Conservation (phyloP, 1,284 basidiomycete species). For the Puccinia hordei region DNA sequence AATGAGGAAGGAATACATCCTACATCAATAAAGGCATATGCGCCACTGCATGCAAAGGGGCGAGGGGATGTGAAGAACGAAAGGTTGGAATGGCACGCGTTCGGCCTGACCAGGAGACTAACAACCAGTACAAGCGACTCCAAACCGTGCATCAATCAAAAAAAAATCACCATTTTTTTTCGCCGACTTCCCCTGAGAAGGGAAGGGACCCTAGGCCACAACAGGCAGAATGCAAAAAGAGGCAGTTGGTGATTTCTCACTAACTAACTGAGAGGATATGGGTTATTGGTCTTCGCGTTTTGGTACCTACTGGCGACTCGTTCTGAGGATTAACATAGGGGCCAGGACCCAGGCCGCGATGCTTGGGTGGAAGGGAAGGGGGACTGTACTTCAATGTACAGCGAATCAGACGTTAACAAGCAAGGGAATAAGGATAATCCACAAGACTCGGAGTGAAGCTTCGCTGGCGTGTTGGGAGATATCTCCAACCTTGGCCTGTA, state of each 20-base stretch:
- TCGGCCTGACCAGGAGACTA: slow-evolving; percentile 22
- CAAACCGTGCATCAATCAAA: not conserved
- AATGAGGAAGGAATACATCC: not conserved
- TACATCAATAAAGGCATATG: slow-evolving; percentile 3
- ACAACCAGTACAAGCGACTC: not conserved
- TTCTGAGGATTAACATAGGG: slow-evolving; percentile 1
- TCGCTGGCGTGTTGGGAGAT: not conserved
- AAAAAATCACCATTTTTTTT: not conserved
- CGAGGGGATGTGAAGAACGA: slow-evolving; percentile 18
- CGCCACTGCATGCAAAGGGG: slow-evolving; percentile 15
- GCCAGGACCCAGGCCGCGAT: not conserved
- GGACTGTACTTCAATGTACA: not conserved
- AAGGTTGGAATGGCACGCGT: slow-evolving; percentile 16
- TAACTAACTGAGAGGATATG: not conserved
- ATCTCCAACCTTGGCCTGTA: not conserved
- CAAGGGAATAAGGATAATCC: slow-evolving; percentile 6
- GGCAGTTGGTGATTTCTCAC: not conserved
- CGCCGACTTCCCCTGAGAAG: slow-evolving; percentile 6
- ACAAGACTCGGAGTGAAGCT: slow-evolving; percentile 8
- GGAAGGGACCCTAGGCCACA: slow-evolving; percentile 13
- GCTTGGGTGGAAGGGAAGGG: not conserved
- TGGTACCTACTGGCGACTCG: not conserved
- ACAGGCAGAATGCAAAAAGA: not conserved
- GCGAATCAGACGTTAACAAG: not conserved
- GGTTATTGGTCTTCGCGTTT: not conserved